These are phyloP conservation scores for Penicilliopsis zonata DNA, from an alignment of 495 filamentous ascomycete species.

Conservation along the genomic window DNA sequence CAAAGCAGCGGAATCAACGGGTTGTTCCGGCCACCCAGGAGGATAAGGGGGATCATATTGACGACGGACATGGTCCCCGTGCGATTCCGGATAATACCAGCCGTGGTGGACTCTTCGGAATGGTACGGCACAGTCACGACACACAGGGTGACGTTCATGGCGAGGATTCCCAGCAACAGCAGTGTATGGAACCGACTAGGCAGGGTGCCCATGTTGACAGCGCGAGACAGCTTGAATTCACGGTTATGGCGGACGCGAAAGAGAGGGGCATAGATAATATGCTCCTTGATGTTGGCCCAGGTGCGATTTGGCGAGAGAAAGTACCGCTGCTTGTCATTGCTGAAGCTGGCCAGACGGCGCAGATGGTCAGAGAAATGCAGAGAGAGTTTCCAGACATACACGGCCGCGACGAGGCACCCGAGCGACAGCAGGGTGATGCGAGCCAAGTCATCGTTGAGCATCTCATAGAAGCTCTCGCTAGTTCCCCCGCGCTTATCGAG, in stretches of 20 bases:
- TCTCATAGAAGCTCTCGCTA: slow-evolving; percentile 17
- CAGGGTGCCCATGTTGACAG: slow-evolving; percentile 72
- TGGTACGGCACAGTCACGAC: slow-evolving; percentile 56
- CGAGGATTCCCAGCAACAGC: slow-evolving; percentile 57
- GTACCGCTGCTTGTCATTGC: slow-evolving; percentile 58
- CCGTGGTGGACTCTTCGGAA: slow-evolving; percentile 21
- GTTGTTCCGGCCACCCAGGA: slow-evolving; percentile 59
- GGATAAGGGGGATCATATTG: slow-evolving; percentile 66
- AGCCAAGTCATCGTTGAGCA: slow-evolving; percentile 25
- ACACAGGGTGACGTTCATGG: slow-evolving; percentile 68
- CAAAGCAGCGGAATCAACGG: slow-evolving; percentile 51
- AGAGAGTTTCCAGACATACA: slow-evolving; percentile 41
- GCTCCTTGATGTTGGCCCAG: slow-evolving; percentile 60
- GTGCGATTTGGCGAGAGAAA: slow-evolving; percentile 31
- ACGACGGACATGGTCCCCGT: slow-evolving; percentile 64
- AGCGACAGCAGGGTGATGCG: slow-evolving; percentile 35
- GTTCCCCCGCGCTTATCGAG: slow-evolving; percentile 16
- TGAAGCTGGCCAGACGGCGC: slow-evolving; percentile 62
- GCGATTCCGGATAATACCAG: slow-evolving; percentile 54
- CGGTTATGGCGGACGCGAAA: slow-evolving; percentile 74
- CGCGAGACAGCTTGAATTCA: slow-evolving; percentile 66
- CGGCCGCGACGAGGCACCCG: slow-evolving; percentile 33
- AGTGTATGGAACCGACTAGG: slow-evolving; percentile 74
- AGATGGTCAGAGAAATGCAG: slow-evolving; percentile 46
- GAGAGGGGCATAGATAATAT: slow-evolving; percentile 76